phyloP scores from a whole-genome alignment of 2,329 filamentous ascomycete genomes.

The Cladosporium sp. region DNA sequence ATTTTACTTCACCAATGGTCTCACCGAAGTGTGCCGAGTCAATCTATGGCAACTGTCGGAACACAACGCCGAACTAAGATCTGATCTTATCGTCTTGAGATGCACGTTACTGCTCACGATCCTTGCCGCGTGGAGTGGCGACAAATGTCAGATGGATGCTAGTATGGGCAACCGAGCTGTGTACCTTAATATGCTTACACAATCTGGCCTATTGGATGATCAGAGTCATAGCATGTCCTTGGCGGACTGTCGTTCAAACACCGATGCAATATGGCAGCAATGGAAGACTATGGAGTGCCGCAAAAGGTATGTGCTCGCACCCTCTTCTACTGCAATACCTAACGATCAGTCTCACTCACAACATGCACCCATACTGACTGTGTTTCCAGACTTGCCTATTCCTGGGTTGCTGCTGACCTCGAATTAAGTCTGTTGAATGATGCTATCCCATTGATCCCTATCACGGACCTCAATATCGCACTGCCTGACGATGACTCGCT shows the following conservation, averaged over 20 bases:
- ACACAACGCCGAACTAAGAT: conserved; percentile 52
- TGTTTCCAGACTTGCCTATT: conserved; percentile 51
- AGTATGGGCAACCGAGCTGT: background rate
- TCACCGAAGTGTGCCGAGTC: conserved; percentile 57
- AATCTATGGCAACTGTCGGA: conserved; percentile 57
- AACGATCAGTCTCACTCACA: background rate
- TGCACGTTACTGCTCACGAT: conserved; percentile 54
- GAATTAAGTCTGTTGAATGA: conserved; percentile 59
- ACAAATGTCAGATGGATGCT: conserved; percentile 58
- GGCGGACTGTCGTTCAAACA: too few species aligned
- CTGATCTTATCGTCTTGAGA: conserved; percentile 49
- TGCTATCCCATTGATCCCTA: conserved; percentile 49
- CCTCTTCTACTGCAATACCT: too few species aligned
- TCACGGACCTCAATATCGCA: conserved; percentile 51
- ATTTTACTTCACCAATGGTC: conserved; percentile 49
- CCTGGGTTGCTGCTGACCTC: conserved; percentile 59
- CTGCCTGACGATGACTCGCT: conserved; percentile 36
- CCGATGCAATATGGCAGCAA: too few species aligned
- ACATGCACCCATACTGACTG: too few species aligned
- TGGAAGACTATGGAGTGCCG: too few species aligned
- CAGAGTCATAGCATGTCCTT: conserved; percentile 28
- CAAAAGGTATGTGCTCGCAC: too few species aligned
- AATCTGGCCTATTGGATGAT: conserved; percentile 54
- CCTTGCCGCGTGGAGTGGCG: conserved; percentile 56
- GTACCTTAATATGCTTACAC: conserved; percentile 46